These are phyloP conservation scores for Hyparrhenia diplandra DNA, from an alignment of 176 grass and related monocot genomes.

Conservation along the genomic window DNA sequence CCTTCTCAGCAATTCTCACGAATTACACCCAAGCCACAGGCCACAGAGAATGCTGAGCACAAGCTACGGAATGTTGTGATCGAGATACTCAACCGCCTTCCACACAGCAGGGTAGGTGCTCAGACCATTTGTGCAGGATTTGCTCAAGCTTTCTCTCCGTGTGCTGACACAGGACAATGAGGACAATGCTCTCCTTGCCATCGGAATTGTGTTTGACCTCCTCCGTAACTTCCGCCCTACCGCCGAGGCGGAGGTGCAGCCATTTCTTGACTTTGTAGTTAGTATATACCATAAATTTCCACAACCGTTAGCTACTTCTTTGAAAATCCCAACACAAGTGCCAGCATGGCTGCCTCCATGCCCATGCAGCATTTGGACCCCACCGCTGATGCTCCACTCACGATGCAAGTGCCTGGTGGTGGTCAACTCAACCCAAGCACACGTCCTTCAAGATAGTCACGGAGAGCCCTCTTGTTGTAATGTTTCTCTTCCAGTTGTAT, in stretches of 20 bases:
- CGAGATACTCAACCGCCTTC: constrained; percentile 95
- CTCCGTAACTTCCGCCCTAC: constrained; percentile 98
- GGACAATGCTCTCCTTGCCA: constrained; percentile 89
- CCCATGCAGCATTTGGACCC: constrained; percentile 45
- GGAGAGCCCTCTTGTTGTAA: constrained; percentile 94
- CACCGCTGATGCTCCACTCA: constrained; percentile 39
- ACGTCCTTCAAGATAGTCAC: constrained; percentile 98
- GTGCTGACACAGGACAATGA: constrained; percentile 94
- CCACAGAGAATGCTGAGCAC: constrained; percentile 74
- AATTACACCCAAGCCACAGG: constrained; percentile 63
- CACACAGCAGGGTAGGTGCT: constrained; percentile 98
- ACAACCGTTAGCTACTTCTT: constrained; percentile 79
- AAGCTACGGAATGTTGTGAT: constrained; percentile 95
- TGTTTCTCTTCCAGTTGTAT: constrained; percentile 99
- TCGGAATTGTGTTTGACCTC: constrained; percentile 92
- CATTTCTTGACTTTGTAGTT: constrained; percentile 92
- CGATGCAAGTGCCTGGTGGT: constrained; percentile 29
- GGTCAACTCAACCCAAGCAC: constrained; percentile 88
- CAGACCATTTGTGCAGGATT: constrained; percentile 91
- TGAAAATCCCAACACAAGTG: constrained; percentile 42
- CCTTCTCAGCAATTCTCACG: constrained; percentile 84
- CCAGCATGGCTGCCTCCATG: constrained; percentile 23
- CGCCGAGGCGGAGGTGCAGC: constrained; percentile 95
- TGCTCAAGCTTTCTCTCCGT: constrained; percentile 90
- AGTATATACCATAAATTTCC: constrained; percentile 78